A percentile compares a stretch with the other conserved stretches of the same genome.
Conservation (phyloP, 495 filamentous ascomycete genomes). For the Hypoxylon trugodes region DNA sequence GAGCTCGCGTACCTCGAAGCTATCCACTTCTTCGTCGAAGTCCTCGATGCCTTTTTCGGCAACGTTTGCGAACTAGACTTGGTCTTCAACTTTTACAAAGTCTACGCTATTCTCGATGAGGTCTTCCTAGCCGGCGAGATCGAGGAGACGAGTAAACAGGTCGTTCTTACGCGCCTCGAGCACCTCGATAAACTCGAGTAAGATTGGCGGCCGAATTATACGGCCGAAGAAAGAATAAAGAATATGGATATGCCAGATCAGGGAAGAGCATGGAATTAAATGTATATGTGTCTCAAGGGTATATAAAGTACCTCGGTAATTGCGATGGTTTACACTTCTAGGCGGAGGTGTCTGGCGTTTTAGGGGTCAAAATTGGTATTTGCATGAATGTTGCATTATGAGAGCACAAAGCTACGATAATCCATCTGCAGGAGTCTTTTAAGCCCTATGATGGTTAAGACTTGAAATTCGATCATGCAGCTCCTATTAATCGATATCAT, state of each 20-base stretch:
- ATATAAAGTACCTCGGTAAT: neutral
- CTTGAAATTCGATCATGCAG: no score
- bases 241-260: neutral
- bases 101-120: constrained; percentile 98
- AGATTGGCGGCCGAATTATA: no score
- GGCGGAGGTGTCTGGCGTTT: constrained; percentile 35
- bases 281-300: neutral
- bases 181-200: constrained; percentile 97
- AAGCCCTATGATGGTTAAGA: no score
- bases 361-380: constrained; percentile 4
- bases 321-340: constrained; percentile 5
- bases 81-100: constrained; percentile 93
- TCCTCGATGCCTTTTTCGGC: constrained; percentile 97
- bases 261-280: neutral
- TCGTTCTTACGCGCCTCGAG: constrained; percentile 91
- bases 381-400: neutral
- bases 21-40: constrained; percentile 99
- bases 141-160: constrained; percentile 97
- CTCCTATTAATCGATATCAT: no score
- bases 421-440: neutral
- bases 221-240: neutral
- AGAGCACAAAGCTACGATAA: neutral
- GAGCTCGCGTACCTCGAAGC: constrained; percentile 97
- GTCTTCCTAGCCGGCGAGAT: constrained; percentile 96
- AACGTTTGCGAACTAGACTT: constrained; percentile 99